Evolutionary conservation across 371 early-diverging fungal genomes (phyloP).

Genomic region (Choanephora cucurbitarum): DNA sequence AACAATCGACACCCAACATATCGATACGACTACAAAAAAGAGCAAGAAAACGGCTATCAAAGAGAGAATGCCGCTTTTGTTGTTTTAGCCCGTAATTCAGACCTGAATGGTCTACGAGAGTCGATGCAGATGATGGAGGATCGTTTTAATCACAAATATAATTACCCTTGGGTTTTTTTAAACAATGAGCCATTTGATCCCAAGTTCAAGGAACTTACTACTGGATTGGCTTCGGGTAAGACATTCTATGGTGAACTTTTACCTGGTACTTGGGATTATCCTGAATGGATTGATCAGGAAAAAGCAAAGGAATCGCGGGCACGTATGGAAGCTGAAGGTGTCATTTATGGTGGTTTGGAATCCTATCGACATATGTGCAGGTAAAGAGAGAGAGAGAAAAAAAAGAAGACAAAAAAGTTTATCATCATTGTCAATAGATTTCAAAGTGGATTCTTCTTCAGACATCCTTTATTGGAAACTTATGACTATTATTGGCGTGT

Average conservation of each 20-base stretch:
- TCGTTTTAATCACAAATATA: constrained; percentile 68
- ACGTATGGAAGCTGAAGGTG: constrained; percentile 57
- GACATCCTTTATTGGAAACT: constrained; percentile 66
- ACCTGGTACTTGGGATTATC: constrained; percentile 67
- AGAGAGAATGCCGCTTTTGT: constrained; percentile 66
- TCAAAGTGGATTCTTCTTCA: constrained; percentile 76
- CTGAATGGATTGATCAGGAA: constrained; percentile 64
- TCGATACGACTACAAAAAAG: constrained; percentile 16
- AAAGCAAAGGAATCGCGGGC: constrained; percentile 52
- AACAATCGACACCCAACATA: constrained; percentile 15
- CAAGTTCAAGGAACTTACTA: constrained; percentile 47
- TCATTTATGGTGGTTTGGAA: constrained; percentile 84
- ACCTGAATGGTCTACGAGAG: constrained; percentile 60
- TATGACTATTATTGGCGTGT: constrained; percentile 96
- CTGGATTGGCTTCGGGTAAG: constrained; percentile 58
- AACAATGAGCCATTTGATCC: constrained; percentile 69
- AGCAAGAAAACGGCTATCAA: constrained; percentile 1
- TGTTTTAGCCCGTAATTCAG: constrained; percentile 66
- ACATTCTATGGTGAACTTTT: constrained; percentile 61
- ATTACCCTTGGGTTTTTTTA: constrained; percentile 79
- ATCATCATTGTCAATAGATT: constrained; percentile 34
- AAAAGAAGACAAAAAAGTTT: too few species aligned
- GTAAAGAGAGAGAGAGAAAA: constrained; percentile 21
- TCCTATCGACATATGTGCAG: constrained; percentile 97
- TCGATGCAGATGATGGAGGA: constrained; percentile 76